Base-by-base conservation (phyloP, 1,284 basidiomycete species). In the Sutorius eximius region DNA sequence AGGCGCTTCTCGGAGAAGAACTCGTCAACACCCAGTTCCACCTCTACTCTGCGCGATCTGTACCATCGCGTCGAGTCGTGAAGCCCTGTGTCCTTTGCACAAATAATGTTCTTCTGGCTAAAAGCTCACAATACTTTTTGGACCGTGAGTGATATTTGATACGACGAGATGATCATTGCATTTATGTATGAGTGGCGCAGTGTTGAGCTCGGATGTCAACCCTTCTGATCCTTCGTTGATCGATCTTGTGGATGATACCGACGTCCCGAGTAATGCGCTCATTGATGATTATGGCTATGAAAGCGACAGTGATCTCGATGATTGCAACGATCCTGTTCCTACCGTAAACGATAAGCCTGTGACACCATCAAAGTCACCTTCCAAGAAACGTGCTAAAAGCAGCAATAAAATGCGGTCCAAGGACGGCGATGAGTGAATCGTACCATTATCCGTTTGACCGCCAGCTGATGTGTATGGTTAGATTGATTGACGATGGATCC, bases 1-100 rank as follows among this genome's bases (percentile, higher is more conserved):
- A 61, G 37, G 70, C 66, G 3, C 57, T 67, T 18, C 48, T 67
- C 0, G 66, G 67, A 24, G 58, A 67, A 16, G 68, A 67, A 34
- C 45, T 71, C 5, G 18, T 67, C 42, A 65, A 70, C 22, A 70
- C 66, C 0, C 66, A 66, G 24, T 71, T 71, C 7, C 60, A 67
- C 18, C 52, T 71, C 1, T 68, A 69, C 45, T 67, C 68, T 0
- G 32, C 61, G 20, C 59, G 37, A 33, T 69, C 67, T 20, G 45
- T 43, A n/a, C 18, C 42, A 3, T 53, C 52, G 0, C 3, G 47
- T 15, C 58, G 45, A 15, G 43, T 61, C 18, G 18, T 29, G 11
- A 65, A 58, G 24, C 60, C 65, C 38, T 69, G 59, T 24, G 52
- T 63, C 18, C 51, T 69, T 12, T 66, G 58, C 3, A 58, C 56